Base-by-base conservation (phyloP, 768 basidiomycete genomes). In the Leccinum imitatum region DNA sequence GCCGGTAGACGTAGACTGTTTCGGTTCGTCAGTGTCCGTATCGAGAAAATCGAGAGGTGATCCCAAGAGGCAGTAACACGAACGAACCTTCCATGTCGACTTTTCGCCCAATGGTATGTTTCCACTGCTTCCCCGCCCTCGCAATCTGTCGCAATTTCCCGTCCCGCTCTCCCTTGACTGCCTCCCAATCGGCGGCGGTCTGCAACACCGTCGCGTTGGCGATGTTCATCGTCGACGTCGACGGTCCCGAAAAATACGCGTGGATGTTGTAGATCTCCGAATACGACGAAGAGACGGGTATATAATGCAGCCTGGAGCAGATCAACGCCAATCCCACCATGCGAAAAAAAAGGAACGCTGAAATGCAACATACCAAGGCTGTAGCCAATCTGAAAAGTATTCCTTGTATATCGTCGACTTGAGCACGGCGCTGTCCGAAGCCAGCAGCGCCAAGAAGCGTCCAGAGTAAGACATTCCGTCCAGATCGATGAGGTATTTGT, bases 401-500 rank as follows among this genome's bases (percentile, higher is more conserved):
- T 98, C 96, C 39, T 87, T 84, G 71, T 96, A 96, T 3, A 97
- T 87, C 0, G 93, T 95, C 19, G 90, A 82, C 76, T 98, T 98
- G 60, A 98, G 74, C 10, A 93, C 91, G 3, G 87, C 91, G 62
- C 92, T 93, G 71, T 96, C 93, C 56, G 90, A 94, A 47, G 87
- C 89, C 66, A 94, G 74, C 69, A 93, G 86, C 1, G 87, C 82
- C 82, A 93, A 86, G 72, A 97, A 95, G 13, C 93, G 82, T 3
- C 89, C 95, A 27, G 90, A 93, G 73, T 98, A 98, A 19, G 91
- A 89, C 91, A 95, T 95, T 15, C 96, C 95, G 68, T 97, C 95
- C 58, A 98, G 74, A 73, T 98, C 95, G 62, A 95, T 75, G 37
- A 96, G 80, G 69, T 95, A 93, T 77, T 97, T 96, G 79, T 95